Evolutionary conservation across 2,329 filamentous ascomycete genomes (phyloP), one percentile per base, ranked within the genome.

Genomic region (Calonectria montana): DNA sequence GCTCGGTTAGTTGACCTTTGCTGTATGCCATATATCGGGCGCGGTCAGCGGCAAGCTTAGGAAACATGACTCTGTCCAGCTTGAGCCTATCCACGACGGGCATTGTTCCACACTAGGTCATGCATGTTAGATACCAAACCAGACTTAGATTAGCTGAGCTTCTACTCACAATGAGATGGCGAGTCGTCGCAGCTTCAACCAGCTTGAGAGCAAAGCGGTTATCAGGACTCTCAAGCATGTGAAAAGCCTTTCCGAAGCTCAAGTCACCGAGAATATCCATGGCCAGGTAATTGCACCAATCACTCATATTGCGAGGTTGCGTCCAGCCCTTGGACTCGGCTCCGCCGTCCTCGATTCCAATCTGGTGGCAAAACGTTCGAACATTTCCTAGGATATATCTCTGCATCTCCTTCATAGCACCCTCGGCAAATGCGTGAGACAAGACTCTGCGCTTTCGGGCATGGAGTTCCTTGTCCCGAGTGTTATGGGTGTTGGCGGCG

Each of bases 1-100:
- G 88, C 78, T 94, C 90, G 16, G 88, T 88, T 47, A 93, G 87
- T 82, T 94, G 92, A 2, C 87, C 85, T 62, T 92, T 91, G 81
- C 91, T 93, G 83, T 94, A 94, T 64, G 88, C 87, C 88, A 94
- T 93, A 80, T 94, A 94, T 71, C 89, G 88, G 80, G 90, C 92
- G 3, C 93, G 89, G 50, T 91, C 91, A 27, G 88, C 88, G 13
- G 92, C 91, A 72, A 94, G 90, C 69, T 88, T 89, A 70, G 87
- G 91, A 82, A 94, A 94, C 65, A 94, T 86, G 70, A 93, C 81
- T 80, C 90, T 91, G 81, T 94, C 92, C 37, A 94, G 85, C 72
- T 89, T 88, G 78, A 93, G 89, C 74, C 88, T 89, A 80, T 93
- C 88, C 62, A 94, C 86, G 15, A 92, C 86, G 73, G 92, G 92